Percentiles rank a stretch among this genome's conserved stretches.
Evolutionary conservation across 306 rosid genomes (phyloP).

Genomic region (Argentina anserina): DNA sequence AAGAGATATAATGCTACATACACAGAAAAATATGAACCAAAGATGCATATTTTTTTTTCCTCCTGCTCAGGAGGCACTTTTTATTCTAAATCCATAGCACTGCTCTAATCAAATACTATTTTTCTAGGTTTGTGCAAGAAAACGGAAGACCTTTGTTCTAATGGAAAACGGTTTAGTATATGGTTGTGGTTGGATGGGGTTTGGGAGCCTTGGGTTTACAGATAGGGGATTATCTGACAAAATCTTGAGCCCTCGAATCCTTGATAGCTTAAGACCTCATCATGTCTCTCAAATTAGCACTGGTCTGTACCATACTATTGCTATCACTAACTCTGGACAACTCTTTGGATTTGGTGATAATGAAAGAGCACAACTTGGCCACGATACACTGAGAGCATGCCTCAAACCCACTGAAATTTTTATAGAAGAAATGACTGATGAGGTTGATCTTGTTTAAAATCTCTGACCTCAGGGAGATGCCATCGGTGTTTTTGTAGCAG

Average conservation of each 20-base stretch:
- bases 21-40: neutral
- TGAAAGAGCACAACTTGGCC: conserved; percentile 90
- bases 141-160: conserved; percentile 83
- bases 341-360: conserved; percentile 93
- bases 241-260: conserved; percentile 60
- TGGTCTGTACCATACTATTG: conserved; percentile 75
- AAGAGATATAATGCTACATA: neutral
- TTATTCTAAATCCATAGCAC: neutral
- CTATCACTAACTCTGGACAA: conserved; percentile 59
- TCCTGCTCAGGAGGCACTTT: neutral
- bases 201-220: conserved; percentile 91
- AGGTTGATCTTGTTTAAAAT: conserved; percentile 27
- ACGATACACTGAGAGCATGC: conserved; percentile 69
- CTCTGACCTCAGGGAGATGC: conserved; percentile 16
- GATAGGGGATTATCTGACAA: conserved; percentile 69
- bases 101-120: conserved; percentile 10
- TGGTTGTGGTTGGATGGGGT: conserved; percentile 89
- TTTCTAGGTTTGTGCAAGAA: conserved; percentile 80
- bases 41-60: neutral
- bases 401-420: conserved; percentile 72
- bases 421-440: conserved; percentile 40
- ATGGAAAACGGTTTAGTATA: conserved; percentile 67
- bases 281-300: conserved; percentile 88
- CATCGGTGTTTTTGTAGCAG: conserved; percentile 1
- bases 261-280: conserved; percentile 61